A percentile compares a stretch with the other conserved stretches of the same genome.
Evolutionary conservation across 345 rosid genomes (phyloP).

Genomic region (Rhodamnia argentea): DNA sequence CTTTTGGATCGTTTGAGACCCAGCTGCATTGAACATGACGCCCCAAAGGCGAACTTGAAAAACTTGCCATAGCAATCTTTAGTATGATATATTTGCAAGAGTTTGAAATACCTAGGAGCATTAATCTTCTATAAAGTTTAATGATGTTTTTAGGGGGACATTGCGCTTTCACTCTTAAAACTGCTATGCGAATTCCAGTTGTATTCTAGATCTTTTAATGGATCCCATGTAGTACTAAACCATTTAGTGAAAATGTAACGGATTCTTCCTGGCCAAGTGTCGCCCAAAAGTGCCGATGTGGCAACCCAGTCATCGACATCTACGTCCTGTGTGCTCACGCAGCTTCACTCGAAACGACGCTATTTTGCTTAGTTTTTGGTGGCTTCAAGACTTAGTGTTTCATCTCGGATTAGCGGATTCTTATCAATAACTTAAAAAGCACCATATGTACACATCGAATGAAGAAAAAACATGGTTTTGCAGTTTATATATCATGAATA

Average conservation of each 20-base stretch:
- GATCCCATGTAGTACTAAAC: background rate
- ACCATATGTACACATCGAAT: background rate
- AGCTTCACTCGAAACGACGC: background rate
- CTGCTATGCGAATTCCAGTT: background rate
- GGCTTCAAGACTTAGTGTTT: background rate
- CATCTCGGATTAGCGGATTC: background rate
- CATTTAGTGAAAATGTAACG: background rate
- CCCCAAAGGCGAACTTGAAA: background rate
- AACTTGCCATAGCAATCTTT: background rate
- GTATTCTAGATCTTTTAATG: background rate
- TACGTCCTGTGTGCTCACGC: too few relatives aligned
- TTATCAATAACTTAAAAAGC: background rate
- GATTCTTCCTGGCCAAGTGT: background rate
- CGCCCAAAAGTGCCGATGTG: background rate
- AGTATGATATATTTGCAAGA: background rate
- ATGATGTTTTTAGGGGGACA: background rate
- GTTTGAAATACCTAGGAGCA: background rate
- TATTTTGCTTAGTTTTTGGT: background rate
- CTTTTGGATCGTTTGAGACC: background rate
- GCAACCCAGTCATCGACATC: accelerated
- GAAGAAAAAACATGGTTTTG: background rate
- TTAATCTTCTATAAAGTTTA: background rate
- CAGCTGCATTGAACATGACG: background rate
- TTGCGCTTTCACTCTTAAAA: background rate
- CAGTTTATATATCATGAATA: background rate